Base-by-base conservation (phyloP, 306 rosid genomes). In the Prunus padus region DNA sequence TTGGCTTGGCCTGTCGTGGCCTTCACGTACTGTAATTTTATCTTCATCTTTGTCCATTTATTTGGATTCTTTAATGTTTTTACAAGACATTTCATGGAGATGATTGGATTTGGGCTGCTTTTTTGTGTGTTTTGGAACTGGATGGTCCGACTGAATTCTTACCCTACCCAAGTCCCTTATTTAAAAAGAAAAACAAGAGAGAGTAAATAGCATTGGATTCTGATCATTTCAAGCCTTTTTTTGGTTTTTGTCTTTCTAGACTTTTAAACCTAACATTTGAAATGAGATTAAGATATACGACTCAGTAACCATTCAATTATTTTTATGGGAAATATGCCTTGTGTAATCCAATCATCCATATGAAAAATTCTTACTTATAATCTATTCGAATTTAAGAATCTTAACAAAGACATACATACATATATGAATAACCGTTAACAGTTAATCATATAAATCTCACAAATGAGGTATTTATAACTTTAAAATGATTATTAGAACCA, bases 171-270 rank as follows among this genome's bases (percentile, higher is more conserved):
- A 64, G 33, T 64, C 49, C 67, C 16, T 13, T 30, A 62, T 16
- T 18, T 20, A 4, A 33, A 63, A 31, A 63, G 13, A n/a, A 64
- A 4, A 14, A 14, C 16, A 18, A 6, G 6, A 64, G 6, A 18
- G 8, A 64, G 20, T 62, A 20, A 67, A 67, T 15, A 23, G 10
- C 76, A 57, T 72, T 57, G 67, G 76, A 72, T 72, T 25, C 76
- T 57, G 10, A 42, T 42, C 55, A 57, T 16, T 72, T 40, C 67
- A 57, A 23, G 23, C 54, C 12, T 33, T 31, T 11, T 9, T 8
- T 18, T 13, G 28, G 8, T 61, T 13, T 4, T 31, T 0, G 40
- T 33, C 40, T 33, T 33, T 33, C 40, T 49, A 15, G 54, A 49
- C 16, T 49, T 49, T 14, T 3, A 50, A 16, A 50, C 51, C 51